Base-by-base conservation (phyloP, 305 asterid genomes). In the Solanum aculeatissimum region DNA sequence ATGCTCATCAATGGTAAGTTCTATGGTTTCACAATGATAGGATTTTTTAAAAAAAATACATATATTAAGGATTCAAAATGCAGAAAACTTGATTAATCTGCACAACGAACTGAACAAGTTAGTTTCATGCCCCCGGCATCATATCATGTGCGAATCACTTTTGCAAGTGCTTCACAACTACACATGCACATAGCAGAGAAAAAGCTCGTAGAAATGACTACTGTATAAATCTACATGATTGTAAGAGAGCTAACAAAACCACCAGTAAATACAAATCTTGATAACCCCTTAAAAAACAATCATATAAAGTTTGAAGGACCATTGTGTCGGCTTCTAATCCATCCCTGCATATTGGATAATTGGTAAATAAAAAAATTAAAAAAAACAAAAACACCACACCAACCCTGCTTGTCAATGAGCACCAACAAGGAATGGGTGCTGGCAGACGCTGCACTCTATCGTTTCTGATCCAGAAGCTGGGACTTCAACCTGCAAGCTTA, bases 371-470 rank as follows among this genome's bases (percentile, higher is more conserved):
- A 14, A 55, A 29, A 35, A 35, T 4, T 2, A 32, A 35, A 35
- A 35, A 35, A 35, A 29, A 35, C 11, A 55, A 29, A 11, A 3
- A 27, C 27, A 57, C 40, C 60, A 55, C 23, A 43, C 55, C 21
- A 81, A 43, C 18, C 38, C 80, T 10, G 54, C 81, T 75, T 29
- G 82, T 92, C 91, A 94, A 84, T 91, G 89, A 80, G 94, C 94
- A 86, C 88, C 83, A n/a, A 93, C 95, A 72, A 92, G 95, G 93
- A 95, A 95, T 4, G 95, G 93, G 58, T 95, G 98, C 88, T 95
- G 98, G 93, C 98, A 95, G 27, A 95, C 97, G 51, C 98, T 91
- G 91, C 98, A 95, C 89, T 94, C 97, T 81, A 93, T 94, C 84
- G 97, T 94, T 89, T 95, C 97, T 49, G 97, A 95, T 69, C 97